Percentiles rank a stretch among this genome's conserved stretches.
phyloP scores from a whole-genome alignment of 2,329 filamentous ascomycete species.

The Penicillium vulpinum region DNA sequence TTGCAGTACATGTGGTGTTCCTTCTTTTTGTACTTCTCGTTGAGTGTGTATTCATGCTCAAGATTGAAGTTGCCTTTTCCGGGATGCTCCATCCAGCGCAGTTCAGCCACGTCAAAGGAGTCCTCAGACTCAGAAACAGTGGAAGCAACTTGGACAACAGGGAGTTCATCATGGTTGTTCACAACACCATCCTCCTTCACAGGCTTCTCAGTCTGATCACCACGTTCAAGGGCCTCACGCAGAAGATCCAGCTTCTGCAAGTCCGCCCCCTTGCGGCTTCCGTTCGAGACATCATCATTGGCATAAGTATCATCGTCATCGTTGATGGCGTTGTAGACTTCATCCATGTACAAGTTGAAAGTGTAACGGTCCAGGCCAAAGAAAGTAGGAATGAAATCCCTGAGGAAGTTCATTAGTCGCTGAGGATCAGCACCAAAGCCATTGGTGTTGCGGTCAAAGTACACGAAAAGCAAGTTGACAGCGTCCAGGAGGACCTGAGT shows the following conservation, averaged over 20 bases:
- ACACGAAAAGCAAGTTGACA: conserved; percentile 49
- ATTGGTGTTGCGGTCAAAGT: conserved; percentile 49
- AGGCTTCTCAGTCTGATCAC: conserved; percentile 62
- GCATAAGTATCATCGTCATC: conserved; percentile 78
- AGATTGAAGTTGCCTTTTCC: conserved; percentile 57
- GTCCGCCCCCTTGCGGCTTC: conserved; percentile 61
- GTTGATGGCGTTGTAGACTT: conserved; percentile 68
- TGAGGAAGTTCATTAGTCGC: conserved; percentile 72
- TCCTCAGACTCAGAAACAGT: conserved; percentile 55
- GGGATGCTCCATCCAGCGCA: conserved; percentile 63
- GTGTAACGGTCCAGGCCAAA: conserved; percentile 73
- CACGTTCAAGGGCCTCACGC: conserved; percentile 78
- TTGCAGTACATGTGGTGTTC: conserved; percentile 92
- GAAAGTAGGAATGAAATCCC: conserved; percentile 73
- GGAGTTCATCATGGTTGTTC: conserved; percentile 84
- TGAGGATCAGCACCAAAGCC: conserved; percentile 65
- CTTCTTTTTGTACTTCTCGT: conserved; percentile 77
- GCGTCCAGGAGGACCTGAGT: conserved; percentile 63
- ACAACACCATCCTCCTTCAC: conserved; percentile 79
- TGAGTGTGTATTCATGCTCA: conserved; percentile 67
- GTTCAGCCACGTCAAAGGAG: conserved; percentile 50
- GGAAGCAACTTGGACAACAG: conserved; percentile 59
- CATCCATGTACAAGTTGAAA: conserved; percentile 65
- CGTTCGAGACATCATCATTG: conserved; percentile 71
- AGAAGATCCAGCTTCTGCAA: conserved; percentile 76